Evolutionary conservation across 108 stramenopile genomes (phyloP).

Genomic region (Cyclotella kingstonii): DNA sequence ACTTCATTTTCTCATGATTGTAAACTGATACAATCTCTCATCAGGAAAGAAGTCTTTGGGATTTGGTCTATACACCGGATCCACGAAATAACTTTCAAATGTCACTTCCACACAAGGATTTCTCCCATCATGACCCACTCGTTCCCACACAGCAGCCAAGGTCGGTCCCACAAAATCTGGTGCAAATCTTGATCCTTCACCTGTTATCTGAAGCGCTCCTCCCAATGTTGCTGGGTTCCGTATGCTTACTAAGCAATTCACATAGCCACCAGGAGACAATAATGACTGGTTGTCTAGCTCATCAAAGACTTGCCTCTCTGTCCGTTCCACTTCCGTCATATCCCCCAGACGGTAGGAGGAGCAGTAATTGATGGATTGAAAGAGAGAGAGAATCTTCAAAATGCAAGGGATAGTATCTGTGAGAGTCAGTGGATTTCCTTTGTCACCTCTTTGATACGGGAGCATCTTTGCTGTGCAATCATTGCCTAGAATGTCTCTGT

Average conservation of each 20-base stretch:
- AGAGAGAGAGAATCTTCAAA: slow-evolving; percentile 50
- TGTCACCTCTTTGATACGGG: slow-evolving; percentile 2
- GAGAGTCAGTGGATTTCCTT: slow-evolving; percentile 21
- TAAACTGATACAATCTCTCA: slow-evolving; percentile 76
- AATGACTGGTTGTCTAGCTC: slow-evolving; percentile 75
- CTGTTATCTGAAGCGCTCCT: slow-evolving; percentile 74
- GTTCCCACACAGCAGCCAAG: slow-evolving; percentile 74
- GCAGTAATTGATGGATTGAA: slow-evolving; percentile 50
- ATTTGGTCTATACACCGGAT: slow-evolving; percentile 83
- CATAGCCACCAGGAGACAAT: slow-evolving; percentile 40
- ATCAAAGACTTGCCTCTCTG: slow-evolving; percentile 56
- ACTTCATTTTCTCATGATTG: slow-evolving; percentile 24
- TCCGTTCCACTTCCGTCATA: slow-evolving; percentile 41
- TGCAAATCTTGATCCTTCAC: slow-evolving; percentile 75
- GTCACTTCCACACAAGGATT: slow-evolving; percentile 25
- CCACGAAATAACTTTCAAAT: slow-evolving; percentile 82
- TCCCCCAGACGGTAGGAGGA: slow-evolving; percentile 37
- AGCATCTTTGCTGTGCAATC: slow-evolving; percentile 8
- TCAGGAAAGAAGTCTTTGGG: slow-evolving; percentile 88
- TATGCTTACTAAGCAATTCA: slow-evolving; percentile 71
- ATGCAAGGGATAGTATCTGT: slow-evolving; percentile 51
- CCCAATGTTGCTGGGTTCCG: slow-evolving; percentile 70
- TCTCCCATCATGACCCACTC: slow-evolving; percentile 14
- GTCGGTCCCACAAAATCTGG: slow-evolving; percentile 81
- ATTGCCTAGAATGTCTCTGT: slow-evolving; percentile 20